phyloP scores from a whole-genome alignment of 75 land plant species.

The Pinus albicaulis region DNA sequence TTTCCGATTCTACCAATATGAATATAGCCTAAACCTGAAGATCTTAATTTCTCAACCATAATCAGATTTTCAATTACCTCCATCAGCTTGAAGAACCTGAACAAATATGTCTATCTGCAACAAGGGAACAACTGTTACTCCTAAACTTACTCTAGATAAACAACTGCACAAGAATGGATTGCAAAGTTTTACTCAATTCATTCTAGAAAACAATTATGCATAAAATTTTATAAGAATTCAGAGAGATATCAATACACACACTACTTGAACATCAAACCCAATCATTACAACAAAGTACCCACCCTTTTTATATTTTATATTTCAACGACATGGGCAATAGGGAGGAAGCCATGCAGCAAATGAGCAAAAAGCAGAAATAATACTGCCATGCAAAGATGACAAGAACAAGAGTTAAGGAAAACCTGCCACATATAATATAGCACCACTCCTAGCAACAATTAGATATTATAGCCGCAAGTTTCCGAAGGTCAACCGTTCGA shows the following conservation, averaged over 20 bases:
- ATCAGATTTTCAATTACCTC: constrained; percentile 51
- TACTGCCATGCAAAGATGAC: not conserved
- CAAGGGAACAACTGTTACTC: not conserved
- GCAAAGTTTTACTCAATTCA: not conserved
- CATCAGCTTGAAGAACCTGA: constrained; percentile 99
- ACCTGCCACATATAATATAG: not conserved
- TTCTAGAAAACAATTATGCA: not conserved
- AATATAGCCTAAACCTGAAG: not conserved
- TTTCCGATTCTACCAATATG: not conserved
- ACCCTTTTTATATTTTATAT: no score
- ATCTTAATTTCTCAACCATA: not conserved
- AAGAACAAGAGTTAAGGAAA: not conserved
- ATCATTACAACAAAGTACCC: not conserved
- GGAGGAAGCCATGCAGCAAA: not conserved
- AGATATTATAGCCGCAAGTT: not conserved
- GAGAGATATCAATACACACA: not conserved
- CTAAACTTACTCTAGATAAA: not conserved
- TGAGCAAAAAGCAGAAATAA: not conserved
- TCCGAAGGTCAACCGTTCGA: no score
- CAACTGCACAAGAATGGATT: not conserved
- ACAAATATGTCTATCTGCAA: constrained; percentile 96
- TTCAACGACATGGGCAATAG: not conserved
- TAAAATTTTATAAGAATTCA: not conserved
- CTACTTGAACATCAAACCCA: not conserved
- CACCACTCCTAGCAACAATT: not conserved